These are phyloP conservation scores for Musa troglodytarum DNA, from an alignment of 176 grass and related monocot genomes.

Conservation along the genomic window DNA sequence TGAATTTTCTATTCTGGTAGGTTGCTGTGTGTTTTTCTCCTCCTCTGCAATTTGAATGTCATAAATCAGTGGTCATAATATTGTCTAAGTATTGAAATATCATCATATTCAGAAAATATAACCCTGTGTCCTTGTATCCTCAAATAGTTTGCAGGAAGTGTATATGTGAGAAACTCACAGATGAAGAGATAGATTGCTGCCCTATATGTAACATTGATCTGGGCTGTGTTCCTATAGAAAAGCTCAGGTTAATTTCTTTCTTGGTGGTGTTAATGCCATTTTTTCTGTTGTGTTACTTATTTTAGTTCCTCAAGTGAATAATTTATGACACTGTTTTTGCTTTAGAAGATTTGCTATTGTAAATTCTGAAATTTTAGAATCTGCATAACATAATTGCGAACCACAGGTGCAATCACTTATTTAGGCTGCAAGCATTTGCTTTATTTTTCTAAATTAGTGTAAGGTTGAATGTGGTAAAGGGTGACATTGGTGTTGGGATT, in stretches of 20 bases:
- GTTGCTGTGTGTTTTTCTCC: background rate
- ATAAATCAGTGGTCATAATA: background rate
- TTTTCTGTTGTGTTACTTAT: background rate
- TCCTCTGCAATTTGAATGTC: background rate
- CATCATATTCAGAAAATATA: background rate
- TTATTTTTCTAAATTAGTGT: background rate
- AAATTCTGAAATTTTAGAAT: background rate
- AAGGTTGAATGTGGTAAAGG: background rate
- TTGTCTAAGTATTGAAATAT: background rate
- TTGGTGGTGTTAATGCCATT: constrained; percentile 3
- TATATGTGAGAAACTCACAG: constrained; percentile 76
- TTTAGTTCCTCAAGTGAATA: background rate
- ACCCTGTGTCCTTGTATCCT: background rate
- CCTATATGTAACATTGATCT: constrained; percentile 72
- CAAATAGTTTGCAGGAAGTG: constrained; percentile 79
- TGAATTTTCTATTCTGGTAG: background rate
- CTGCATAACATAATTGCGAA: background rate
- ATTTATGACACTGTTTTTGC: background rate
- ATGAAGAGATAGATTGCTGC: constrained; percentile 54
- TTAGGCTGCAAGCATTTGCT: no score
- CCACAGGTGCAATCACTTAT: background rate
- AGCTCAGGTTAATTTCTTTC: constrained; percentile 52
- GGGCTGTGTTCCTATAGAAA: constrained; percentile 68
- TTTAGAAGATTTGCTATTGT: background rate
- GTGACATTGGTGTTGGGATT: background rate